Conservation (phyloP, 2,329 filamentous ascomycete genomes). For the Cyphellophora attinorum region DNA sequence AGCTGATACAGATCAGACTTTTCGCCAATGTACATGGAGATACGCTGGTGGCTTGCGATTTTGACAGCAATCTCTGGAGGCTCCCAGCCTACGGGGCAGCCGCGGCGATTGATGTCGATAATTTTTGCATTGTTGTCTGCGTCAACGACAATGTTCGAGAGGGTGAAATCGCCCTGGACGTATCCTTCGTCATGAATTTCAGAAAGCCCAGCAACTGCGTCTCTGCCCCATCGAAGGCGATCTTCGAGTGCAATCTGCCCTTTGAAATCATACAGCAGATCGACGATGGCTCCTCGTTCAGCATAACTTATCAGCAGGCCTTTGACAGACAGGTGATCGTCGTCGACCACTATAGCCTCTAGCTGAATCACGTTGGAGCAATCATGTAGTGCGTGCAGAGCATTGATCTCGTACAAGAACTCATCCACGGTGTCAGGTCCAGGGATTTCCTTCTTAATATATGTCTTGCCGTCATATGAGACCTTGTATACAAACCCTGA, state of each 20-base stretch:
- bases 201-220: slow-evolving; percentile 79
- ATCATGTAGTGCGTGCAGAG: slow-evolving; percentile 65
- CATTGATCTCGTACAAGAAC: slow-evolving; percentile 95
- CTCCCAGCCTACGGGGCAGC: slow-evolving; percentile 97
- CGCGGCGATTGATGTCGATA: slow-evolving; percentile 94
- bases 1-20: slow-evolving; percentile 95
- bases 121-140: slow-evolving; percentile 78
- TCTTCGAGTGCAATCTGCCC: slow-evolving; percentile 57
- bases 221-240: slow-evolving; percentile 78
- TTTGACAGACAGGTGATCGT: slow-evolving; percentile 63
- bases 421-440: slow-evolving; percentile 92
- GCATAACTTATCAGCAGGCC: slow-evolving; percentile 85
- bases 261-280: slow-evolving; percentile 74
- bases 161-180: slow-evolving; percentile 93
- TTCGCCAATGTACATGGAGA: slow-evolving; percentile 95
- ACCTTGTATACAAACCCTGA: slow-evolving; percentile 98
- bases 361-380: slow-evolving; percentile 75
- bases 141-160: slow-evolving; percentile 95
- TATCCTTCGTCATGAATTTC: slow-evolving; percentile 95
- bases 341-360: slow-evolving; percentile 79
- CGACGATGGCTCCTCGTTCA: slow-evolving; percentile 75
- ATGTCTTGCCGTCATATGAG: slow-evolving; percentile 52
- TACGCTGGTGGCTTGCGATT: slow-evolving; percentile 78
- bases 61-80: slow-evolving; percentile 81
- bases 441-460: slow-evolving; percentile 97